Conservation (phyloP, 768 basidiomycete species). For the Lentinula sp. region DNA sequence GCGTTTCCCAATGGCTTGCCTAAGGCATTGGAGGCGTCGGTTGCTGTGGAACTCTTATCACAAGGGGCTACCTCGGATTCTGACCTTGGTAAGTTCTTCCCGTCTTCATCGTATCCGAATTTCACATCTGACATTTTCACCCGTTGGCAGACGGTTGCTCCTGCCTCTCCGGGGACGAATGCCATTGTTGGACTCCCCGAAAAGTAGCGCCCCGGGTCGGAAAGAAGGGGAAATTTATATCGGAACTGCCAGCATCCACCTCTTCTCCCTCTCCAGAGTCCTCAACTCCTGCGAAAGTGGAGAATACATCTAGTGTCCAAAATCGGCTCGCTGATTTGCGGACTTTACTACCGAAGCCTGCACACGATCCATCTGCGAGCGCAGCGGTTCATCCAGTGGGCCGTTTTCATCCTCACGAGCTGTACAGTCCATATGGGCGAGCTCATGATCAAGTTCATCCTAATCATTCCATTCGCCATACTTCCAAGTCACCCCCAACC, state of each 20-base stretch:
- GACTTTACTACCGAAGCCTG: conserved; percentile 64
- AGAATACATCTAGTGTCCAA: conserved; percentile 41
- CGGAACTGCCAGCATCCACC: conserved; percentile 9
- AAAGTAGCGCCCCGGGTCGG: conserved; percentile 28
- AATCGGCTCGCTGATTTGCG: conserved; percentile 61
- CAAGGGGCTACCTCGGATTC: conserved; percentile 53
- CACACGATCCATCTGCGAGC: conserved; percentile 43
- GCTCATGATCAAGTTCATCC: conserved; percentile 47
- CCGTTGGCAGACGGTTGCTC: conserved; percentile 34
- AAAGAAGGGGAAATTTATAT: conserved; percentile 17
- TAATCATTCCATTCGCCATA: conserved; percentile 17
- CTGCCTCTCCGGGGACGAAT: conserved; percentile 46
- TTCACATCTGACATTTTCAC: conserved; percentile 22
- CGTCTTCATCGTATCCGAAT: conserved; percentile 32
- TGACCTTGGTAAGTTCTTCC: conserved; percentile 55
- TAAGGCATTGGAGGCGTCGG: conserved; percentile 61
- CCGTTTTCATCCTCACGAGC: conserved; percentile 46
- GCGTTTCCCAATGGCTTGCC: conserved; percentile 79
- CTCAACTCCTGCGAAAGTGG: conserved; percentile 6
- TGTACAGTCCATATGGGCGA: conserved; percentile 64
- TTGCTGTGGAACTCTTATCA: conserved; percentile 35
- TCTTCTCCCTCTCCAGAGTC: conserved; percentile 8
- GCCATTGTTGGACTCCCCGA: conserved; percentile 54
- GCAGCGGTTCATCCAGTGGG: conserved; percentile 28
- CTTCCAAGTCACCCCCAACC: background rate